Conservation (phyloP, 73 alveolate species). For the Effrenium voratum region DNA sequence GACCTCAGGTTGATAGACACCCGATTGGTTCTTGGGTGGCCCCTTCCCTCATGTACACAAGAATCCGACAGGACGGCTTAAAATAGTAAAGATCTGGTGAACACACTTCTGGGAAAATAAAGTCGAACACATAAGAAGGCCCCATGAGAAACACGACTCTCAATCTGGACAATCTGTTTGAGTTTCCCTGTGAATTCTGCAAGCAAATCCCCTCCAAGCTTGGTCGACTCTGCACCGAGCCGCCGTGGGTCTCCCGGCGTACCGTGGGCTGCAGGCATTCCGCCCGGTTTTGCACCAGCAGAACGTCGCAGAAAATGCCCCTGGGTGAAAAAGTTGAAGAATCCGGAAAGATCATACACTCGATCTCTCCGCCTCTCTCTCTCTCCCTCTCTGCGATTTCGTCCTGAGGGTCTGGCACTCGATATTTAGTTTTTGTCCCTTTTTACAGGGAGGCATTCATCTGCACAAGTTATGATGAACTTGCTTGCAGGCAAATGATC, state of each 20-base stretch:
- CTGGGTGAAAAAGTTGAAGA: neutral
- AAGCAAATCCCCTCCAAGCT: neutral
- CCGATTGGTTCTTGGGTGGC: too few species aligned
- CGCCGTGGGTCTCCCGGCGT: conserved; percentile 35
- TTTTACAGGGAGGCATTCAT: neutral
- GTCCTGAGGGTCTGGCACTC: neutral
- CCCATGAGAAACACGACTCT: neutral
- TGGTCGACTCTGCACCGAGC: neutral
- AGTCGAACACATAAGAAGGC: neutral
- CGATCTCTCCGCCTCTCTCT: neutral
- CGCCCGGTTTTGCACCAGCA: conserved; percentile 57
- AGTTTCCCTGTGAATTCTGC: neutral
- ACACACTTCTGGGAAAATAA: neutral
- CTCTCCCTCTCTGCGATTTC: too few species aligned
- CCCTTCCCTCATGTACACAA: too few species aligned
- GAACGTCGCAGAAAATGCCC: conserved; percentile 84
- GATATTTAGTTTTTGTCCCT: neutral
- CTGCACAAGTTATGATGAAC: neutral
- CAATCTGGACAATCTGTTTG: neutral
- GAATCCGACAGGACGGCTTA: too few species aligned
- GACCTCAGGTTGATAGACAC: too few species aligned
- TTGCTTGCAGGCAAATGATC: neutral
- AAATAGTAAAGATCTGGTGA: too few species aligned
- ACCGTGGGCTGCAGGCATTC: conserved; percentile 75
- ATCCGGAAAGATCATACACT: neutral